These are phyloP conservation scores for Pleoardoris graminearum DNA, from an alignment of 2,329 filamentous ascomycete genomes.

Conservation along the genomic window DNA sequence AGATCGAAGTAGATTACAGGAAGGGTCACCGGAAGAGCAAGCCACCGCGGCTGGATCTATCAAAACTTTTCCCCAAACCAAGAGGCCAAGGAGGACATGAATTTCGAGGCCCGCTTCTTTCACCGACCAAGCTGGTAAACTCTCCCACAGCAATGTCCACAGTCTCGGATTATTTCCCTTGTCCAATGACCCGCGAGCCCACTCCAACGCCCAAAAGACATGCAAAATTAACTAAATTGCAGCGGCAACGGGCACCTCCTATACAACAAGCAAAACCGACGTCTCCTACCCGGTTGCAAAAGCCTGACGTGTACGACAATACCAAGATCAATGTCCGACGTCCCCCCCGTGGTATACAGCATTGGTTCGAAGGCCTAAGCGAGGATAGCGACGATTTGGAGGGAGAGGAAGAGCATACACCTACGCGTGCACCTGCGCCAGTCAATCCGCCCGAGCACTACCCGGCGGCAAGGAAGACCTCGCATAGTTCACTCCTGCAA, in stretches of 20 bases:
- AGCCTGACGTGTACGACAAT: slow-evolving; percentile 49
- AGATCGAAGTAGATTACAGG: slow-evolving; percentile 24
- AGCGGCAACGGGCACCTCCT: slow-evolving; percentile 20
- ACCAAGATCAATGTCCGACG: slow-evolving; percentile 53
- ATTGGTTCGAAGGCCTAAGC: slow-evolving; percentile 56
- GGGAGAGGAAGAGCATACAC: slow-evolving; percentile 24
- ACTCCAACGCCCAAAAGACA: slow-evolving; percentile 28
- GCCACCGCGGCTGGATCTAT: slow-evolving; percentile 46
- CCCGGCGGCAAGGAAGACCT: slow-evolving; percentile 23
- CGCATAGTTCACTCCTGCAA: slow-evolving; percentile 21
- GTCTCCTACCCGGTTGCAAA: slow-evolving; percentile 33
- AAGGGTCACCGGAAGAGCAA: slow-evolving; percentile 37
- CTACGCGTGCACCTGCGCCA: slow-evolving; percentile 20
- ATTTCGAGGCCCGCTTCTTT: slow-evolving; percentile 34
- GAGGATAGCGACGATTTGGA: slow-evolving; percentile 43
- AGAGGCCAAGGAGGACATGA: slow-evolving; percentile 23
- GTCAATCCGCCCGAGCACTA: slow-evolving; percentile 12
- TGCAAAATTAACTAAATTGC: slow-evolving; percentile 32
- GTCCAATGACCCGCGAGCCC: slow-evolving; percentile 37
- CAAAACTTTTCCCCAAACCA: slow-evolving; percentile 48
- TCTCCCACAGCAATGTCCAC: slow-evolving; percentile 47
- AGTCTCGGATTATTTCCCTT: slow-evolving; percentile 43
- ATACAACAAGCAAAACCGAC: slow-evolving; percentile 13
- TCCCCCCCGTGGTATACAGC: slow-evolving; percentile 53
- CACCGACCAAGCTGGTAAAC: slow-evolving; percentile 45